Evolutionary conservation across 2,329 filamentous ascomycete genomes (phyloP), one percentile per base, ranked within the genome.

Genomic region (Exophiala sp.): DNA sequence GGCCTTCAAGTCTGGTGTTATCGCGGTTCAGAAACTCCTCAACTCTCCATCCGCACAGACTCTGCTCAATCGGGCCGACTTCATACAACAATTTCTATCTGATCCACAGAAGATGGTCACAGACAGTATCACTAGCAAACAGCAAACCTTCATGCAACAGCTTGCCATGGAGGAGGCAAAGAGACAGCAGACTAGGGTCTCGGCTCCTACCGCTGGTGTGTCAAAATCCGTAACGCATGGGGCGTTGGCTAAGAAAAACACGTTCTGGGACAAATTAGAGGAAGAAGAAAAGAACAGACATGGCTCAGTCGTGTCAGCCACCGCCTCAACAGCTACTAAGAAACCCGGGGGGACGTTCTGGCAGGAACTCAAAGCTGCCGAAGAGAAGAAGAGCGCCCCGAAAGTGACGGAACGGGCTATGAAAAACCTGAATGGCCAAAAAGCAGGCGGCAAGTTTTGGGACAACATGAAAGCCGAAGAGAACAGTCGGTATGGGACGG

Each of bases 341-440:
- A 43, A 50, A 30, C 50, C 53, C 22, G 49, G 52, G 14, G 58
- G 58, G 10, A 60, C 56, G 21, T 60, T 60, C 37, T 60, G 56
- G 56, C 32, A 57, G 21, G 56, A 60, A n/a, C 46, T 60, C 4
- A 45, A 57, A 29, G 43, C 55, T 18, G 57, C 49, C 11, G 57
- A 59, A 45, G 27, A 48, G 14, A 57, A 55, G 43, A 58, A 40
- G 29, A 49, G 14, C 21, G 30, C 18, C 29, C 24, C 50, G 6
- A 22, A 8, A 37, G 14, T 27, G 21, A 32, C 46, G 7, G 48
- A 48, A n/a, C 29, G 37, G 9, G 14, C 40, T 11, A 43, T 29
- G 27, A 43, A 35, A 10, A 16, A 4, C 23, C 21, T 39, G 13
- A 40, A 27, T 13, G 18, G 19, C 38, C 38, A 41, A 22, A 49